Base-by-base conservation (phyloP, 139 green algal species). In the Dunaliella primolecta region DNA sequence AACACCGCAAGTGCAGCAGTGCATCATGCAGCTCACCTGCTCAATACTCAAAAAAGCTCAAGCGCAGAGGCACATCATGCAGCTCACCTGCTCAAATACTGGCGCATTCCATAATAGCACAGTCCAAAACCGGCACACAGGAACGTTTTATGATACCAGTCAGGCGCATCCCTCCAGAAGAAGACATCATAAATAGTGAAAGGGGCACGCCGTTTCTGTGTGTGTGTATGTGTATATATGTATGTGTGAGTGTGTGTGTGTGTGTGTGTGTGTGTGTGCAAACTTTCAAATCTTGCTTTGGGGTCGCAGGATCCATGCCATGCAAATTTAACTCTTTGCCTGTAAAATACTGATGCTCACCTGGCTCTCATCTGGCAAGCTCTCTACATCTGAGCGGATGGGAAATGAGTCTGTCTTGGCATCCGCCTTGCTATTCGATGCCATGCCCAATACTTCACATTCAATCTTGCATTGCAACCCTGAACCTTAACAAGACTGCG, bases 101-200 rank as follows among this genome's bases (percentile, higher is more conserved):
- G 87, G 55, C 87, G 87, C 0, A 87, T 71, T 0, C 36, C 46
- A 27, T 79, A 85, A 34, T 84, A 85, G 27, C 81, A 78, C 0
- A 91, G 32, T 27, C 84, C 84, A 75, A 91, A 89, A 1, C 87
- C 87, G 0, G 87, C 87, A 0, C 84, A 86, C 29, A 84, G 31
- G 56, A 91, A 91, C 0, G 87, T 91, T 37, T 91, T 64, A 0
- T 83, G 71, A 30, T 89, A 91, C 88, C 88, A 89, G 36, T 91
- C 88, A 30, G 88, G 85, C 3, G 87, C 87, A 70, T 91, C 87
- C 3, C 87, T 70, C 87, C 87, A 91, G 74, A 91, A 91, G 80
- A 91, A 91, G 0, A 91, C 82, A n/a, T 91, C 87, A 24, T 29
- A 78, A 78, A 78, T n/a, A n/a, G n/a, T n/a, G n/a, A n/a, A n/a